phyloP scores from a whole-genome alignment of 2,329 filamentous ascomycete species.

The Epichloe typhina region DNA sequence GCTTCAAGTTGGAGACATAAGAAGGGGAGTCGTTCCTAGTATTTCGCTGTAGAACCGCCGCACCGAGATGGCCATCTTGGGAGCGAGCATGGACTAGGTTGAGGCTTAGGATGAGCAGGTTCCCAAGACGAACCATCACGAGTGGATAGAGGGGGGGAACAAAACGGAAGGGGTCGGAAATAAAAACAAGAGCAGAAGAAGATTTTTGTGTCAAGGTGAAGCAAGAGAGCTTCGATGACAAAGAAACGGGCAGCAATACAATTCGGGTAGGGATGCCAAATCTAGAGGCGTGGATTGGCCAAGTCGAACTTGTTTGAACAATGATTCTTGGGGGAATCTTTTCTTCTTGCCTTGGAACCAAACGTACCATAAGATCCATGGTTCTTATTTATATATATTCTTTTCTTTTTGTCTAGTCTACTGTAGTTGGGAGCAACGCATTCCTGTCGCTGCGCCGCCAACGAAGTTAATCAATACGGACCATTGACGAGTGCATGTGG shows the following conservation, averaged over 20 bases:
- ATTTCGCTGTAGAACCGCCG: not conserved
- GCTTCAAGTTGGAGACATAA: slow-evolving; percentile 6
- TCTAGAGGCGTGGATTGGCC: too few relatives aligned
- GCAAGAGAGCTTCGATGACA: not conserved
- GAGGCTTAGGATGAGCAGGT: slow-evolving; percentile 6
- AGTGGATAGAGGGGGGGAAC: not conserved
- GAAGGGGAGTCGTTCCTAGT: slow-evolving; percentile 2
- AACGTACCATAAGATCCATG: not conserved
- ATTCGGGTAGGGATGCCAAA: not conserved
- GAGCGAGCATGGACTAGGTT: slow-evolving; percentile 1
- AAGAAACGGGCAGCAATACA: not conserved
- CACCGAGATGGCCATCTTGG: not conserved
- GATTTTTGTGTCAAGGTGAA: too few relatives aligned
- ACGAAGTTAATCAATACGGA: not conserved
- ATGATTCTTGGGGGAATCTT: not conserved
- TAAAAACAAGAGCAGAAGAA: not conserved
- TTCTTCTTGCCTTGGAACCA: too few relatives aligned
- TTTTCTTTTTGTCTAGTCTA: not conserved
- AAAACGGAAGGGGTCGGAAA: not conserved
- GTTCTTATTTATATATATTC: not conserved
- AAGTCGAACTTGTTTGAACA: too few relatives aligned
- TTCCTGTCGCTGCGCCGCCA: slow-evolving; percentile 14
- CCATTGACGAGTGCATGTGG: not conserved
- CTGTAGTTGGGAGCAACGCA: slow-evolving; percentile 21
- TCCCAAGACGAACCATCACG: slow-evolving; percentile 10